Conservation (phyloP, 164 flowering plant genomes). For the Dillenia turbinata region DNA sequence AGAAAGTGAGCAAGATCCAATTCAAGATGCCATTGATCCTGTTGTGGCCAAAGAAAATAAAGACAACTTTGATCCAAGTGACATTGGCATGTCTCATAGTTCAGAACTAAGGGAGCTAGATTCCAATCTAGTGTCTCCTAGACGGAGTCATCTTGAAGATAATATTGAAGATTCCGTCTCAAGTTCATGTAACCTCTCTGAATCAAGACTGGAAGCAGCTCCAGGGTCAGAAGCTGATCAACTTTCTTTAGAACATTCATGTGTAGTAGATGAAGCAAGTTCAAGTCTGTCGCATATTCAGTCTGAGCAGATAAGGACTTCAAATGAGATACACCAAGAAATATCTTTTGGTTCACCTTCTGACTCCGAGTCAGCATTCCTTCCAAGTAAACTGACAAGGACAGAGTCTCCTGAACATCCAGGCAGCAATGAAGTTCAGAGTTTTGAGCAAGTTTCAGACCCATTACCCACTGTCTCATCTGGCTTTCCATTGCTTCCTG, state of each 20-base stretch:
- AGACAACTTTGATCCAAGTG: too few relatives aligned
- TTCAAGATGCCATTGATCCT: not conserved
- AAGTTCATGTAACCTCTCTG: slow-evolving; percentile 1
- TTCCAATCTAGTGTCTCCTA: not conserved
- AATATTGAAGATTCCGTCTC: not conserved
- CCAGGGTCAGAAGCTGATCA: not conserved
- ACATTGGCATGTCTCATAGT: too few relatives aligned
- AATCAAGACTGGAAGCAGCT: slow-evolving; percentile 3
- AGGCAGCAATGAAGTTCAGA: slow-evolving; percentile 12
- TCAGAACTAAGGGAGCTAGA: too few relatives aligned
- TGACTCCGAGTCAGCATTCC: slow-evolving; percentile 11
- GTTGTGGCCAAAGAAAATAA: too few relatives aligned
- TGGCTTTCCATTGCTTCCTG: slow-evolving; percentile 17
- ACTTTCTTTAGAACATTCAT: not conserved
- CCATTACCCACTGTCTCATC: slow-evolving; percentile 17
- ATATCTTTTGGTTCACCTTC: slow-evolving; percentile 12
- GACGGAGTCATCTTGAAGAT: slow-evolving; percentile 4
- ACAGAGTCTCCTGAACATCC: slow-evolving; percentile 12
- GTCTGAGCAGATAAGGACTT: slow-evolving; percentile 4
- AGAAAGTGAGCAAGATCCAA: slow-evolving; percentile 9
- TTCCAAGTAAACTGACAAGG: slow-evolving; percentile 14
- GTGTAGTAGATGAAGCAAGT: slow-evolving; percentile 3
- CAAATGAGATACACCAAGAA: slow-evolving; percentile 10
- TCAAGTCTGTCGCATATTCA: slow-evolving; percentile 3
- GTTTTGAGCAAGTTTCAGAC: slow-evolving; percentile 12